A percentile compares a stretch with the other conserved stretches of the same genome.
These are phyloP conservation scores for Kwoniella dejecticola DNA, from an alignment of 768 basidiomycete genomes.

Conservation along the genomic window DNA sequence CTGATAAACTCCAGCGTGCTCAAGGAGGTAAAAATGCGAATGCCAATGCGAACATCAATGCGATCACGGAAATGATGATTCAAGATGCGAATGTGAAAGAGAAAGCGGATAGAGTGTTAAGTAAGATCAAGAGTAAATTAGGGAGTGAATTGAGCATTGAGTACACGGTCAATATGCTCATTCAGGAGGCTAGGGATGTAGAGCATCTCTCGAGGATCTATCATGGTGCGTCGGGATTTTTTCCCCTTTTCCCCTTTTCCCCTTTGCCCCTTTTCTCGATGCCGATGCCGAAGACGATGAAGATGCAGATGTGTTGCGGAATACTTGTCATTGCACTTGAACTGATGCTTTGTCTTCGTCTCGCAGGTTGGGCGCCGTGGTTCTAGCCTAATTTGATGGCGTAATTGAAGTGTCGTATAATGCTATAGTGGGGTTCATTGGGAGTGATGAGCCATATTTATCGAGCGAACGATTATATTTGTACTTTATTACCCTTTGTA, in stretches of 20 bases:
- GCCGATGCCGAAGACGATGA: no score
- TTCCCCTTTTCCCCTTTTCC: neutral
- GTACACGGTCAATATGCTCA: slow-evolving; percentile 88
- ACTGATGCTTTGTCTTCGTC: no score
- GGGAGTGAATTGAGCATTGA: slow-evolving; percentile 80
- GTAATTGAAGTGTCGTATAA: no score
- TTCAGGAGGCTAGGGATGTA: slow-evolving; percentile 80
- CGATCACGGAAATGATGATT: slow-evolving; percentile 15
- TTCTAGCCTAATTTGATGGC: neutral
- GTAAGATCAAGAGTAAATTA: slow-evolving; percentile 76
- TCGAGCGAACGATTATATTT: no score
- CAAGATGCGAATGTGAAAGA: slow-evolving; percentile 69
- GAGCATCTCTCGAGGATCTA: slow-evolving; percentile 77
- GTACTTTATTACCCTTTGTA: no score
- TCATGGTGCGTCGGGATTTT: slow-evolving; percentile 16
- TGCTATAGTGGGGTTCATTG: no score
- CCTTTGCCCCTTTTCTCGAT: neutral
- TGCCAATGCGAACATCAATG: no score
- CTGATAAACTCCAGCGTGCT: slow-evolving; percentile 44
- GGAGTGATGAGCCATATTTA: no score
- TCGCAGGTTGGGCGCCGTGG: slow-evolving; percentile 21
- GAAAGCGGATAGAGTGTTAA: slow-evolving; percentile 85
- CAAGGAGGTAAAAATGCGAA: slow-evolving; percentile 47
- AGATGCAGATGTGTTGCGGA: no score
- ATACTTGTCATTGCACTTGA: no score